Evolutionary conservation across 2,329 filamentous ascomycete genomes (phyloP).

Genomic region (Phialemonium atrogriseum): DNA sequence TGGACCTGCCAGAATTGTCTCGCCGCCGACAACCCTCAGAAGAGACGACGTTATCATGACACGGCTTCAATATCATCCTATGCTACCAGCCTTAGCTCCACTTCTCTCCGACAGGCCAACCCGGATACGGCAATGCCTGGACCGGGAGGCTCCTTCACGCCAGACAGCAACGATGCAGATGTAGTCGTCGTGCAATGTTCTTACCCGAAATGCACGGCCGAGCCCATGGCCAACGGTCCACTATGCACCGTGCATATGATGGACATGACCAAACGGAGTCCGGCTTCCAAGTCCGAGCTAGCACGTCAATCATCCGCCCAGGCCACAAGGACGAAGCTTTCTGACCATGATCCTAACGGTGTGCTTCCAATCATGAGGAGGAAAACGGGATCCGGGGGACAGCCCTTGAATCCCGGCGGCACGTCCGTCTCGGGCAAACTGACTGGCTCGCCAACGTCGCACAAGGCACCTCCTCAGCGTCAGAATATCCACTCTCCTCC

Average conservation of each 20-base stretch:
- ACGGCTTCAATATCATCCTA: no score
- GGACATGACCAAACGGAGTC: neutral
- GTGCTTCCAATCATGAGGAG: neutral
- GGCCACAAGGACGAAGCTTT: neutral
- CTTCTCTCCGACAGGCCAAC: no score
- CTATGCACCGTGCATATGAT: neutral
- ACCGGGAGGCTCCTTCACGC: neutral
- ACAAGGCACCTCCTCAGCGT: conserved; percentile 1
- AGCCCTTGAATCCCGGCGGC: no score
- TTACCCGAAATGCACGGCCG: neutral
- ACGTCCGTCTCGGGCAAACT: conserved; percentile 5
- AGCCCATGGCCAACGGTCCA: neutral
- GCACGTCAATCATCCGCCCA: neutral
- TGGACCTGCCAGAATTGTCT: conserved; percentile 1
- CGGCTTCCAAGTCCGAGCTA: neutral
- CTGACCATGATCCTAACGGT: neutral
- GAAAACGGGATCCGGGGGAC: neutral
- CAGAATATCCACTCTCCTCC: conserved; percentile 7
- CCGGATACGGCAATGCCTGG: no score
- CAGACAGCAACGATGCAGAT: neutral
- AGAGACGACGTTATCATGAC: no score
- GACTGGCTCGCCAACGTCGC: conserved; percentile 4
- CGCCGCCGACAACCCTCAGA: no score
- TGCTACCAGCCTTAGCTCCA: no score
- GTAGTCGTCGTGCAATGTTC: neutral